phyloP scores from a whole-genome alignment of 495 filamentous ascomycete species.

The Xylaria telfairii region DNA sequence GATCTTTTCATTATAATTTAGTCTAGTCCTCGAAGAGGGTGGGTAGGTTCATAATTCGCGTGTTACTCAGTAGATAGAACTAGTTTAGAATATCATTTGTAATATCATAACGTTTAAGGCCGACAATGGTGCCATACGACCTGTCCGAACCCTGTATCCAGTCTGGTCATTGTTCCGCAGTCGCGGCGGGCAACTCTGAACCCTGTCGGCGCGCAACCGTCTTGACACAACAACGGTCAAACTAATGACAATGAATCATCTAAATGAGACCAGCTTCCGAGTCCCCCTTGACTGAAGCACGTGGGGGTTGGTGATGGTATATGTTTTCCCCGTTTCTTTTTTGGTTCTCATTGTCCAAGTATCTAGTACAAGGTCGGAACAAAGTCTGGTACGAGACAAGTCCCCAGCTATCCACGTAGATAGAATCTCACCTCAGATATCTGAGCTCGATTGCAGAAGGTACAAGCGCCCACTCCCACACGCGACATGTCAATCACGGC shows the following conservation, averaged over 20 bases:
- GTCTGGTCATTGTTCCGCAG: not conserved
- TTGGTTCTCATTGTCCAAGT: not conserved
- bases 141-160: not conserved
- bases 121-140: not conserved
- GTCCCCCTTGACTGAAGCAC: not conserved
- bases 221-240: not conserved
- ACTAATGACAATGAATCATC: conserved; percentile 3
- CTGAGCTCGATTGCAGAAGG: conserved; percentile 16
- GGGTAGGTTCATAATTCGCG: not conserved
- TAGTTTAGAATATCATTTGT: not conserved
- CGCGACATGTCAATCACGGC: not conserved
- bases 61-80: not conserved
- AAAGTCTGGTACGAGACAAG: conserved; percentile 4
- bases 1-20: conserved; percentile 7
- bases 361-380: conserved; percentile 20
- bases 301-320: conserved; percentile 12
- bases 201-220: not conserved
- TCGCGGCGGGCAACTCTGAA: not conserved
- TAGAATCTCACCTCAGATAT: conserved; percentile 21
- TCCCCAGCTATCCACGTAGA: not conserved
- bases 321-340: not conserved
- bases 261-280: not conserved
- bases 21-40: not conserved
- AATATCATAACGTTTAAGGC: conserved; percentile 11
- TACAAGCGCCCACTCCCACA: conserved; percentile 21